Evolutionary conservation across 1,284 basidiomycete species (phyloP).

Genomic region (Sanghuangporus baumii): DNA sequence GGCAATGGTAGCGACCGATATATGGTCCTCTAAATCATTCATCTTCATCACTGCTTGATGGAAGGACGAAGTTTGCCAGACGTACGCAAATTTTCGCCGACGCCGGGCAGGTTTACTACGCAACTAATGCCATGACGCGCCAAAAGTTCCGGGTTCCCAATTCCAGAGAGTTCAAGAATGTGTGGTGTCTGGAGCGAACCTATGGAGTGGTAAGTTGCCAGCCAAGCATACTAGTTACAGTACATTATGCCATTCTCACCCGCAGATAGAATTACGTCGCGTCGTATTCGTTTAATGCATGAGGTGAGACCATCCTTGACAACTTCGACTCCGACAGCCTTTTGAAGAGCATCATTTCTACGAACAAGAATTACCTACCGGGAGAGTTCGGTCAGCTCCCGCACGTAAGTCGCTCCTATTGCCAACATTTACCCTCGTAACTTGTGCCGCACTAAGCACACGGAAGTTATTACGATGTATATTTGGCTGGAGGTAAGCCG

Average conservation of each 20-base stretch:
- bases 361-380: not conserved
- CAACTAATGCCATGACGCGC: constrained; percentile 9
- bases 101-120: constrained; percentile 18
- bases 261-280: constrained; percentile 3
- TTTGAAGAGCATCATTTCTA: not conserved
- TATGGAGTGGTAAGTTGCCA: not conserved
- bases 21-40: not conserved
- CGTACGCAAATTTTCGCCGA: constrained; percentile 19
- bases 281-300: not conserved
- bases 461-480: constrained; percentile 1
- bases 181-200: constrained; percentile 8
- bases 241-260: not conserved
- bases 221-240: not conserved
- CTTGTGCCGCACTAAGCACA: constrained; percentile 8
- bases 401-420: not conserved
- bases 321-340: constrained; percentile 28
- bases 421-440: constrained; percentile 3
- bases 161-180: constrained; percentile 13
- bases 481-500: constrained; percentile 5
- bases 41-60: not conserved
- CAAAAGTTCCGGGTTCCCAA: constrained; percentile 14
- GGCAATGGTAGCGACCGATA: not conserved
- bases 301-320: constrained; percentile 2
- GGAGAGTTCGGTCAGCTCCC: not conserved
- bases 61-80: not conserved